phyloP scores from a whole-genome alignment of 73 alveolate genomes.

The Paraurostyla sp. region DNA sequence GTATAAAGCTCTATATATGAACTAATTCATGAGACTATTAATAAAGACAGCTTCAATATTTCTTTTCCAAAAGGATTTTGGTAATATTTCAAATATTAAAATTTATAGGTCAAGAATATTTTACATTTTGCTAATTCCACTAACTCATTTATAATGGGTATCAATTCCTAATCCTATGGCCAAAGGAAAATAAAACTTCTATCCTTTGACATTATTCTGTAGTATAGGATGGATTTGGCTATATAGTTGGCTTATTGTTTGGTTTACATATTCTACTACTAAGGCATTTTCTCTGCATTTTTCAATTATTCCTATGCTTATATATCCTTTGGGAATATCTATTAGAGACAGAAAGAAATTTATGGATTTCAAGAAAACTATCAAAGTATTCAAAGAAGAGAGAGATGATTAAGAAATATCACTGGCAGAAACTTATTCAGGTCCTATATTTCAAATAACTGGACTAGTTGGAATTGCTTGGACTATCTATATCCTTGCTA shows the following conservation, averaged over 20 bases:
- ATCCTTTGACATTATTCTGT: conserved; percentile 69
- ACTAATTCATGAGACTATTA: conserved; percentile 20
- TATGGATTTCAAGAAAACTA: conserved; percentile 51
- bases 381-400: conserved; percentile 61
- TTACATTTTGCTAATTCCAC: conserved; percentile 57
- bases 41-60: conserved; percentile 25
- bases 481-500: conserved; percentile 46
- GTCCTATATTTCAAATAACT: conserved; percentile 72
- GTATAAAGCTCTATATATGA: conserved; percentile 36
- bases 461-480: conserved; percentile 79
- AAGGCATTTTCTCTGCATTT: conserved; percentile 42
- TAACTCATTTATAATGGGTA: conserved; percentile 39
- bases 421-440: conserved; percentile 72
- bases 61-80: background rate
- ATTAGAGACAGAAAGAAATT: conserved; percentile 73
- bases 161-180: conserved; percentile 69
- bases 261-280: conserved; percentile 73
- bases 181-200: conserved; percentile 55
- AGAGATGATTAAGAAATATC: conserved; percentile 68
- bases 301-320: conserved; percentile 69
- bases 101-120: too few relatives aligned
- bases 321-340: conserved; percentile 76
- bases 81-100: too few relatives aligned
- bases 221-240: conserved; percentile 66
- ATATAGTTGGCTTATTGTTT: conserved; percentile 68